Conservation (phyloP, 2,329 filamentous ascomycete species). For the Fusarium goolgardi region DNA sequence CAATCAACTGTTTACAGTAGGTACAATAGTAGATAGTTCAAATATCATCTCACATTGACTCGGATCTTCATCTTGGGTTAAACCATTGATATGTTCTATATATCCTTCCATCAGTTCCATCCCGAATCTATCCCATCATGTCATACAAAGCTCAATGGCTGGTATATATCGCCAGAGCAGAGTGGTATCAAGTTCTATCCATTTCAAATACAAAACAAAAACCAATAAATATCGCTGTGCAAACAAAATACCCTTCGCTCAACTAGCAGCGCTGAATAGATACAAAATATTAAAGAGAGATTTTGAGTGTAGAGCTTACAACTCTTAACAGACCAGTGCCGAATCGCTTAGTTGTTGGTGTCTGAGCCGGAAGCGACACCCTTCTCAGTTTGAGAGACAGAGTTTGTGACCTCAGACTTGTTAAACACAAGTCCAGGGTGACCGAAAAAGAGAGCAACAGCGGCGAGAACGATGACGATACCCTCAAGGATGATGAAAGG, state of each 20-base stretch:
- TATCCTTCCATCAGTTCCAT: conserved; percentile 5
- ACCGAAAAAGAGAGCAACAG: conserved; percentile 53
- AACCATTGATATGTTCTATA: neutral
- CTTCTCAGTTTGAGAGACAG: conserved; percentile 45
- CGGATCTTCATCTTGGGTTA: too few relatives aligned
- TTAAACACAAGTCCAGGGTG: conserved; percentile 58
- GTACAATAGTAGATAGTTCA: too few relatives aligned
- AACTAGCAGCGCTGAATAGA: neutral
- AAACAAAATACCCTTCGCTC: conserved; percentile 20
- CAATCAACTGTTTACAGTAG: neutral
- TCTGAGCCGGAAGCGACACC: conserved; percentile 16
- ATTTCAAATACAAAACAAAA: conserved; percentile 5
- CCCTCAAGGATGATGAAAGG: conserved; percentile 67
- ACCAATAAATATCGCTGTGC: conserved; percentile 21
- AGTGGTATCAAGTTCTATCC: conserved; percentile 29
- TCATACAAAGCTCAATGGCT: conserved; percentile 28
- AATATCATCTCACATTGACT: neutral
- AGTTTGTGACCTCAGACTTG: conserved; percentile 22
- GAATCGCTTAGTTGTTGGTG: conserved; percentile 22
- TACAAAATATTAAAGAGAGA: neutral
- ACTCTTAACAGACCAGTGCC: neutral
- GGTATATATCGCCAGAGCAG: conserved; percentile 24
- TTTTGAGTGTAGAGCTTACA: neutral
- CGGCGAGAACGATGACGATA: conserved; percentile 53
- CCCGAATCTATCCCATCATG: neutral